Conservation (phyloP, 108 stramenopile species). For the Epithemia pelagica region DNA sequence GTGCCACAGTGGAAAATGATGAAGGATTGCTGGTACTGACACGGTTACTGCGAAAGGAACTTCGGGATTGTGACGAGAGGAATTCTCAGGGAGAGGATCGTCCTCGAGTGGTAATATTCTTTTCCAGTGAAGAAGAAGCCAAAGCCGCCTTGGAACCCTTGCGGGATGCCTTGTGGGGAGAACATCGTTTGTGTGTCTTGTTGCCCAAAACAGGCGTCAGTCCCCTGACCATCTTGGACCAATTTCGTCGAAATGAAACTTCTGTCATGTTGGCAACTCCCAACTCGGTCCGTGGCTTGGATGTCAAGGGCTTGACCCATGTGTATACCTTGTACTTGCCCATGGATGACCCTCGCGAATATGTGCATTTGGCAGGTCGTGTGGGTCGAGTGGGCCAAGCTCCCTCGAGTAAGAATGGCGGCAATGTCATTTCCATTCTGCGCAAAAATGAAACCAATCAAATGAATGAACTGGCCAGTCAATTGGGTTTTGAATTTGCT, state of each 20-base stretch:
- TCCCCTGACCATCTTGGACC: conserved; percentile 66
- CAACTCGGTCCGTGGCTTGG: conserved; percentile 75
- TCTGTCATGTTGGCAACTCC: conserved; percentile 75
- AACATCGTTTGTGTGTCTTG: conserved; percentile 65
- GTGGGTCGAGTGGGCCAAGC: conserved; percentile 83
- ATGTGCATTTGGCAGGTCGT: conserved; percentile 77
- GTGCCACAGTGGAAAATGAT: conserved; percentile 44
- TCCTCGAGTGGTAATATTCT: conserved; percentile 77
- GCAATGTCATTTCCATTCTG: conserved; percentile 65
- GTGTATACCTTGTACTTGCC: conserved; percentile 81
- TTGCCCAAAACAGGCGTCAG: conserved; percentile 64
- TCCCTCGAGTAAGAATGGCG: conserved; percentile 57
- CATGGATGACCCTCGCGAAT: conserved; percentile 76
- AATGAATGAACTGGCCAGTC: conserved; percentile 55
- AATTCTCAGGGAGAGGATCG: conserved; percentile 16
- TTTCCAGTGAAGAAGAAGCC: conserved; percentile 71
- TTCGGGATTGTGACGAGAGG: conserved; percentile 46
- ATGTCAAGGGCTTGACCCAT: conserved; percentile 74
- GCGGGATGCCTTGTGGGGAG: conserved; percentile 79
- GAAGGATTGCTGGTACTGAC: conserved; percentile 46
- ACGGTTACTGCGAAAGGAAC: conserved; percentile 67
- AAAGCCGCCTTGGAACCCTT: conserved; percentile 43
- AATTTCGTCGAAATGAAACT: conserved; percentile 59
- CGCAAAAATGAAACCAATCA: conserved; percentile 49
- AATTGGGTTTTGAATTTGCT: conserved; percentile 60